A percentile compares a stretch with the other conserved stretches of the same genome.
Conservation (phyloP, 345 rosid genomes). For the Gossypium longicalyx region DNA sequence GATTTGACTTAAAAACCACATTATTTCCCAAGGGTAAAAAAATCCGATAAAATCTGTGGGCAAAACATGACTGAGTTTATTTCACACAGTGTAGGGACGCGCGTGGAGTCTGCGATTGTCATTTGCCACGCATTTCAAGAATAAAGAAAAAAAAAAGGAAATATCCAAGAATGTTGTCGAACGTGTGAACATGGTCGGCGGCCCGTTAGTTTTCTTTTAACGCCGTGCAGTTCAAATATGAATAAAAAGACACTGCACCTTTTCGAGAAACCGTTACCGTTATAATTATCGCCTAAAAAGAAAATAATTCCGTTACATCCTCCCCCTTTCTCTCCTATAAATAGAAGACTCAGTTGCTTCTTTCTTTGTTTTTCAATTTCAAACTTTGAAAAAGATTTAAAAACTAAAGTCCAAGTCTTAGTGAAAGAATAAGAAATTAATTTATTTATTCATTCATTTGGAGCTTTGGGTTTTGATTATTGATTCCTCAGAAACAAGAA, state of each 20-base stretch:
- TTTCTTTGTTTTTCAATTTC: not conserved
- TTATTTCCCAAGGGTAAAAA: too few relatives aligned
- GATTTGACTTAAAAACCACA: too few relatives aligned
- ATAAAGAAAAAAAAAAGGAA: not conserved
- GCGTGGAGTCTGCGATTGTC: not conserved
- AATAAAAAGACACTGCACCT: not conserved
- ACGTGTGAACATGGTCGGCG: constrained; percentile 17
- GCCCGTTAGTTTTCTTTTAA: not conserved
- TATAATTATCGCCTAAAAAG: not conserved
- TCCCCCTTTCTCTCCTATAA: not conserved
- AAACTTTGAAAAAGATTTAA: not conserved
- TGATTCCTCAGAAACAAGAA: not conserved
- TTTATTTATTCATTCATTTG: not conserved
- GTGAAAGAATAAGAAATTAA: not conserved
- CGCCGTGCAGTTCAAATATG: constrained; percentile 1
- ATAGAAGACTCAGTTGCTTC: not conserved
- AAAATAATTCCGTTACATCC: not conserved
- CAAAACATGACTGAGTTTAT: constrained; percentile 1
- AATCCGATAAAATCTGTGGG: not conserved
- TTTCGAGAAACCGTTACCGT: constrained; percentile 1
- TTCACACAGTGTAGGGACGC: not conserved
- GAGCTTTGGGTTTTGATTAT: constrained; percentile 5
- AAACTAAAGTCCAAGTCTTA: constrained; percentile 3
- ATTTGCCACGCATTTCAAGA: not conserved
- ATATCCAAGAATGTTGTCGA: constrained; percentile 16